phyloP scores from a whole-genome alignment of 2,329 filamentous ascomycete species.

The Penicillium corylophilum region DNA sequence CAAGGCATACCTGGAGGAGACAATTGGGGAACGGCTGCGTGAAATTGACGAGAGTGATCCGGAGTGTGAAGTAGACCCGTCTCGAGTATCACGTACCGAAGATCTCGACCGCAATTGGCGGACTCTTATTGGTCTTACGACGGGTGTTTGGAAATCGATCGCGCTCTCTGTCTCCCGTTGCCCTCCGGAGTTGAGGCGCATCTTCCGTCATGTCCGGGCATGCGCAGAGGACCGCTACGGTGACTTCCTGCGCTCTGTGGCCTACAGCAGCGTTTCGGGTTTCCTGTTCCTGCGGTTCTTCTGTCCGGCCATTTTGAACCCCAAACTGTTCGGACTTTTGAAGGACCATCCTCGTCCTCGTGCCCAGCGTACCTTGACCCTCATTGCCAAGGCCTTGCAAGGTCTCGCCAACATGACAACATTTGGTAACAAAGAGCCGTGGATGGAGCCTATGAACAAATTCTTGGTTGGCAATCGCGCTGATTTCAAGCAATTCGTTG shows the following conservation, averaged over 20 bases:
- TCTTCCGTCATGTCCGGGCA: slow-evolving; percentile 86
- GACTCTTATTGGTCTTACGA: slow-evolving; percentile 71
- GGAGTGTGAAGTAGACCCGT: slow-evolving; percentile 93
- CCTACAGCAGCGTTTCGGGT: slow-evolving; percentile 91
- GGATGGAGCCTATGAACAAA: slow-evolving; percentile 98
- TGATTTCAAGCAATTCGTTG: slow-evolving; percentile 83
- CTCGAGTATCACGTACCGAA: slow-evolving; percentile 64
- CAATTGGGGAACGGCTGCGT: slow-evolving; percentile 77
- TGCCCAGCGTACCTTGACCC: slow-evolving; percentile 82
- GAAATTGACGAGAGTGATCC: slow-evolving; percentile 90
- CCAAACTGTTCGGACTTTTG: slow-evolving; percentile 85
- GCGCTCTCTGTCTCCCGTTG: slow-evolving; percentile 70
- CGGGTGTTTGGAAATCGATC: slow-evolving; percentile 83
- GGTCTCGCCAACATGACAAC: slow-evolving; percentile 86
- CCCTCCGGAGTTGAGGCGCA: slow-evolving; percentile 76
- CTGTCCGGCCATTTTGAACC: slow-evolving; percentile 92
- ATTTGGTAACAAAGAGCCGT: slow-evolving; percentile 93
- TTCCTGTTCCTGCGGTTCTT: slow-evolving; percentile 95
- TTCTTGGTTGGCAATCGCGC: slow-evolving; percentile 75
- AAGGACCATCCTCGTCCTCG: slow-evolving; percentile 80
- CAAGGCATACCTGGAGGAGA: slow-evolving; percentile 87
- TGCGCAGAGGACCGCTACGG: slow-evolving; percentile 94
- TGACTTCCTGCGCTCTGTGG: slow-evolving; percentile 83
- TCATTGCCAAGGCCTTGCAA: slow-evolving; percentile 90
- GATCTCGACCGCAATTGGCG: slow-evolving; percentile 84